Evolutionary conservation across 108 stramenopile genomes (phyloP), one percentile per base, ranked within the genome.

Genomic region (Skeletonema costatum): DNA sequence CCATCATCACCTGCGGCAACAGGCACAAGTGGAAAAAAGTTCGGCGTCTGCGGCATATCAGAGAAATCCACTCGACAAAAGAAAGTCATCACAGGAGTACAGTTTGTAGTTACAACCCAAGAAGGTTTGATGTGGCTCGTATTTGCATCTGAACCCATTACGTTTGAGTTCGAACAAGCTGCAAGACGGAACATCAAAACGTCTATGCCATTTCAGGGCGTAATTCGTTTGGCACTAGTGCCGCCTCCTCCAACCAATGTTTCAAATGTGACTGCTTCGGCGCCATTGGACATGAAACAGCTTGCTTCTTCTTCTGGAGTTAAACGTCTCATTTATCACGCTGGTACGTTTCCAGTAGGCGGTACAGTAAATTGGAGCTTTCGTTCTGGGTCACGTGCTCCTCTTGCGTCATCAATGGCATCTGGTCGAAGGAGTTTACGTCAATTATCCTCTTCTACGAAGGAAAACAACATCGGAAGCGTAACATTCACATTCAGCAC

Each of bases 141-240:
- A 36, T 93, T 95, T 81, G 68, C 92, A 46, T 93, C 92, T 19
- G 92, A 92, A 38, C 89, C 92, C 12, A 84, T 95, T 2, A 84
- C 70, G 9, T 75, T 95, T 39, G 68, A 68, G 64, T 86, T 89
- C 59, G 85, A 91, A 63, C 71, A 39, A 63, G 67, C 66, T 16
- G 61, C 68, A 12, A 82, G 67, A 67, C 83, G 82, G 4, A 82
- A 69, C 2, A 82, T 95, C 19, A 30, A 39, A 29, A 65, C 92
- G 14, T 68, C 79, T 31, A 66, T 70, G 13, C 59, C 60, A 7
- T 92, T 87, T 61, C 82, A 73, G 0, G 94, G 94, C 17, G 78
- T 89, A 10, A 71, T 95, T n/a, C 77, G 94, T 25, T 60, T 93
- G 32, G 92, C 94, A 4, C 75, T 89, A n/a, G 84, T 93, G 62